Evolutionary conservation across 2,329 filamentous ascomycete genomes (phyloP).

Genomic region (Teratosphaeriaceae sp.): DNA sequence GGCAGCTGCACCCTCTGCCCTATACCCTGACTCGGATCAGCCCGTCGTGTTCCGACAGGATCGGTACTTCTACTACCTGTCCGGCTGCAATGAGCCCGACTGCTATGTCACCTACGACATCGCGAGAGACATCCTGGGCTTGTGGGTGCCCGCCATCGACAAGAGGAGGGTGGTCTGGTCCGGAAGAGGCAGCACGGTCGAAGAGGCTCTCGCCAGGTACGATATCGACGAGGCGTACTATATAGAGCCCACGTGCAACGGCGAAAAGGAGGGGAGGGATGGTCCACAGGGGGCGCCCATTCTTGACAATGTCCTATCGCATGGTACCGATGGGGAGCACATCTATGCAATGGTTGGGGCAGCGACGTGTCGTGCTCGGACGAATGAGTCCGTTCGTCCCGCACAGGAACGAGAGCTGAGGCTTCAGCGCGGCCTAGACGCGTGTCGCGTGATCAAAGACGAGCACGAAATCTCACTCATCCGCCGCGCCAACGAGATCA

Average conservation of each 20-base stretch:
- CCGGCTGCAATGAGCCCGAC: conserved; percentile 76
- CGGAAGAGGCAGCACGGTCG: conserved; percentile 69
- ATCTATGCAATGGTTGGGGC: no score
- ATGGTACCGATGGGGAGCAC: no score
- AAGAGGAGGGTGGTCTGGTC: conserved; percentile 91
- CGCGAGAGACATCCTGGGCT: conserved; percentile 61
- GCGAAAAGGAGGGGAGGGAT: no score
- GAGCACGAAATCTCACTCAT: conserved; percentile 80
- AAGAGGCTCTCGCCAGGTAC: conserved; percentile 69
- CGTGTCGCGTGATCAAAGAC: conserved; percentile 74
- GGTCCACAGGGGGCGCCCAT: no score
- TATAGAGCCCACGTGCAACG: no score
- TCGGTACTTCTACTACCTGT: conserved; percentile 91
- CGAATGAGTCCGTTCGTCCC: background rate
- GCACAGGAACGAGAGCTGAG: conserved; percentile 15
- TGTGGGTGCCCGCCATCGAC: conserved; percentile 87
- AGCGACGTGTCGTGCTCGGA: no score
- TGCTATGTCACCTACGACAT: conserved; percentile 78
- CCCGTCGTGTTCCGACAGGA: conserved; percentile 69
- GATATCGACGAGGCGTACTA: conserved; percentile 68
- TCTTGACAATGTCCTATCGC: no score
- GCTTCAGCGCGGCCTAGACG: conserved; percentile 68
- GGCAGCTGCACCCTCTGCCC: conserved; percentile 47
- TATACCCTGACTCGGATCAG: conserved; percentile 66
- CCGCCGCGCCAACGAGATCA: conserved; percentile 72